Base-by-base conservation (phyloP, 768 basidiomycete genomes). In the Pleurotus ostreatus region DNA sequence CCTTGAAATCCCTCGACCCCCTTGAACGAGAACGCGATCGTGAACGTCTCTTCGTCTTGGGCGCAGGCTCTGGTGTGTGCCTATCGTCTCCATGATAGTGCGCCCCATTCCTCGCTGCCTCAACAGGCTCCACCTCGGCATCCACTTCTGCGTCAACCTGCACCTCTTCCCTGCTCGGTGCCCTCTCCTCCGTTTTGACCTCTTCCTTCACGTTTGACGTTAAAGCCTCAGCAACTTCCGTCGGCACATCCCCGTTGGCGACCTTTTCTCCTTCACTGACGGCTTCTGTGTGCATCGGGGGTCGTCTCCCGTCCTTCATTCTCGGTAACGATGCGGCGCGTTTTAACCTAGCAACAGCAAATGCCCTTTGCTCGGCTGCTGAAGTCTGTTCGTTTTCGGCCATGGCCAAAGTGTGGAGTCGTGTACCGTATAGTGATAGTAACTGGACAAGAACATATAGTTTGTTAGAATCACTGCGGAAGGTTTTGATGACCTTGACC, bases 291-390 rank as follows among this genome's bases (percentile, higher is more conserved):
- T 89, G 90, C 89, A 92, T 91, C 47, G 87, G 90, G 0, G 92
- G 93, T 43, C 94, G 78, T 55, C 93, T 75, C 6, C 93, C 93
- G 69, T 93, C 89, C 69, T 93, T 93, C 86, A 91, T 91, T 59
- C 94, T 80, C 38, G 94, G 94, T 25, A 96, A 71, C 13, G 93
- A 95, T 55, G 93, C 91, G 43, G 94, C 94, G 63, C 94, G 85
- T 73, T 89, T 94, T 61, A 97, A 83, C 73, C 87, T 94, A 45
- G 92, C 92, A 46, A 96, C 88, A 9, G 93, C 90, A 55, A 84
- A 82, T 66, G 92, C 90, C 58, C 94, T 86, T 70, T 94, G 88
- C 68, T 94, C 89, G 56, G 77, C 77, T 60, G 71, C 72, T 46
- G 75, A 74, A 23, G 71, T 80, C 74, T 74, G 75, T 57, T 78